Evolutionary conservation across 2,329 filamentous ascomycete genomes (phyloP).

Genomic region (Esteya vermicola): DNA sequence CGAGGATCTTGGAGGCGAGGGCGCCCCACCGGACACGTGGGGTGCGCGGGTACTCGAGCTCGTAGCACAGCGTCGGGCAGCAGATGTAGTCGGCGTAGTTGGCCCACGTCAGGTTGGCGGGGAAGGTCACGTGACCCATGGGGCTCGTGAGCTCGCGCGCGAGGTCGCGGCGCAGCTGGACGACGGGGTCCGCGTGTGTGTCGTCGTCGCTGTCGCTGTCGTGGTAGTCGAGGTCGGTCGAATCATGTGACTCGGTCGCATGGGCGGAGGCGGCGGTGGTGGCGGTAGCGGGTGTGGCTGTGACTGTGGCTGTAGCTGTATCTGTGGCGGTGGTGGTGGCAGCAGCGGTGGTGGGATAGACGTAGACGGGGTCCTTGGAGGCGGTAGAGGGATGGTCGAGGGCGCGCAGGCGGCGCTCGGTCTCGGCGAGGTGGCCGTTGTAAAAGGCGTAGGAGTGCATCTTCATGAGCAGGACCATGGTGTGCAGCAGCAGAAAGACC

Average conservation of each 20-base stretch:
- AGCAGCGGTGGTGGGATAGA: slow-evolving; percentile 52
- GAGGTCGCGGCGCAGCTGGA: slow-evolving; percentile 67
- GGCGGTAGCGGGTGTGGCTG: too few species aligned
- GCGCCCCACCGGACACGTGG: not conserved
- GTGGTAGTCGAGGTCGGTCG: slow-evolving; percentile 56
- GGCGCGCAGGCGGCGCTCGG: slow-evolving; percentile 61
- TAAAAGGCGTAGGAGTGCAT: slow-evolving; percentile 99
- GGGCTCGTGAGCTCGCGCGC: slow-evolving; percentile 85
- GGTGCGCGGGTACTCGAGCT: slow-evolving; percentile 85
- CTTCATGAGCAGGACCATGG: slow-evolving; percentile 91
- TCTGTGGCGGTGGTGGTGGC: slow-evolving; percentile 10
- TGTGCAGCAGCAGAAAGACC: slow-evolving; percentile 85
- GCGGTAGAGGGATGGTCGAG: slow-evolving; percentile 65
- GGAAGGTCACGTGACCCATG: slow-evolving; percentile 79
- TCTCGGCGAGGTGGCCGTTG: slow-evolving; percentile 87
- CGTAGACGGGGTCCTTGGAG: slow-evolving; percentile 56
- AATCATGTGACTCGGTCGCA: slow-evolving; percentile 82
- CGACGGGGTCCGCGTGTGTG: slow-evolving; percentile 37
- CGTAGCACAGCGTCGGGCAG: slow-evolving; percentile 94
- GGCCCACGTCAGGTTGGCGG: slow-evolving; percentile 64
- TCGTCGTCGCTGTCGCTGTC: slow-evolving; percentile 4
- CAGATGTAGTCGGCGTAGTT: slow-evolving; percentile 83
- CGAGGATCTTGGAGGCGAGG: slow-evolving; percentile 56
- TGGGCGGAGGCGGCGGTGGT: too few species aligned
- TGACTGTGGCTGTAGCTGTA: not conserved